Evolutionary conservation across 352 stramenopile species (phyloP), one percentile per base, ranked within the genome.

Genomic region (Globisporangium emineosum): DNA sequence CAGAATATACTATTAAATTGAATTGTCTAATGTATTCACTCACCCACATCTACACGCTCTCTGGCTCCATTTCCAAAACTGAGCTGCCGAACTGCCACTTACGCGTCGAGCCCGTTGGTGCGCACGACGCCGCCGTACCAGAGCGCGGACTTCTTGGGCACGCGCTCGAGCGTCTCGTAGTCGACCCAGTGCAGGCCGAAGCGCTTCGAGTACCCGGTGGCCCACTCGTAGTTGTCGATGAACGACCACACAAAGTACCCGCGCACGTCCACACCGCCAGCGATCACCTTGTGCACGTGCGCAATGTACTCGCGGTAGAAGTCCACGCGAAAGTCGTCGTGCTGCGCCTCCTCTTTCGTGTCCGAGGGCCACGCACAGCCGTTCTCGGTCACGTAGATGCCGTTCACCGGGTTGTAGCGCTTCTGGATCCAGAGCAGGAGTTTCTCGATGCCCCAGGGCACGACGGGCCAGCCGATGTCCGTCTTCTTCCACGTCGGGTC

Each of bases 211-310:
- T 82, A 89, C 49, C 78, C 78, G 5, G 70, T 67, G 37, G 91
- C 73, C 93, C 93, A 98, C 65, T 98, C 91, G 70, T 93, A 97
- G 60, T 98, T 98, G 73, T 98, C 90, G 56, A 96, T 79, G 15
- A 98, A 80, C 60, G 77, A 93, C 92, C 92, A 98, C 6, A 83
- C 86, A 81, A 96, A 97, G 64, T 97, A 98, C 17, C 85, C 90
- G 25, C 78, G 78, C 53, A 90, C 79, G 49, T 90, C 79, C 17
- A 73, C 81, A 25, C 77, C 79, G 23, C 86, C 57, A 21, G 67
- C 57, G 49, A 86, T 79, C 13, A 75, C 77, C 54, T 78, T 59
- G 56, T 72, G 70, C 64, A 96, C 88, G 50, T 77, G 85, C 27
- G 71, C 68, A 53, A 98, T 77, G 73, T 98, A 97, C 15, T 69